phyloP scores from a whole-genome alignment of 1,284 basidiomycete species.

The Leccinum fuscescens region DNA sequence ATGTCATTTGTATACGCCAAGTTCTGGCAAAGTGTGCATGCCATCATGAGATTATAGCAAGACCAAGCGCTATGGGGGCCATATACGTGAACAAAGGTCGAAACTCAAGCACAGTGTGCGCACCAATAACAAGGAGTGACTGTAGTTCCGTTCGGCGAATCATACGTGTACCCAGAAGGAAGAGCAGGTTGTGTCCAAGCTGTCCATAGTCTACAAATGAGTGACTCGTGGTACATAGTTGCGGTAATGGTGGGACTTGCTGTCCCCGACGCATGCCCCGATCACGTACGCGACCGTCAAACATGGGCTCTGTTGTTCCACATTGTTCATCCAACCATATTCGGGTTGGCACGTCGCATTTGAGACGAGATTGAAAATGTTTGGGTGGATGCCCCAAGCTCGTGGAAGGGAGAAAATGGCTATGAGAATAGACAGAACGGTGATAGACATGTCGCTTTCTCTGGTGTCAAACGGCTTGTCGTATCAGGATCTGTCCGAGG shows the following conservation, averaged over 20 bases:
- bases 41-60: constrained; percentile 34
- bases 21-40: constrained; percentile 28
- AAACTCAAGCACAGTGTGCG: background rate
- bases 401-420: background rate
- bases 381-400: constrained; percentile 8
- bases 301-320: constrained; percentile 19
- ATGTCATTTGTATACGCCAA: background rate
- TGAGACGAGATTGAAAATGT: constrained; percentile 8
- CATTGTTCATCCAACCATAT: constrained; percentile 28
- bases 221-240: background rate
- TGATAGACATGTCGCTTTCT: constrained; percentile 6
- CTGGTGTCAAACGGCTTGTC: background rate
- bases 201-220: constrained; percentile 7
- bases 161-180: constrained; percentile 11
- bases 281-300: constrained; percentile 29
- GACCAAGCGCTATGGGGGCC: constrained; percentile 28
- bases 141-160: constrained; percentile 21
- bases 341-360: constrained; percentile 15
- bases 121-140: constrained; percentile 30
- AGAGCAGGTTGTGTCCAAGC: constrained; percentile 25
- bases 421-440: constrained; percentile 2
- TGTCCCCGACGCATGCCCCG: constrained; percentile 24
- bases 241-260: constrained; percentile 11
- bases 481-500: background rate
- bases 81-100: background rate